These are phyloP conservation scores for Tympanopsis confertula DNA, from an alignment of 2,329 filamentous ascomycete genomes.

Conservation along the genomic window DNA sequence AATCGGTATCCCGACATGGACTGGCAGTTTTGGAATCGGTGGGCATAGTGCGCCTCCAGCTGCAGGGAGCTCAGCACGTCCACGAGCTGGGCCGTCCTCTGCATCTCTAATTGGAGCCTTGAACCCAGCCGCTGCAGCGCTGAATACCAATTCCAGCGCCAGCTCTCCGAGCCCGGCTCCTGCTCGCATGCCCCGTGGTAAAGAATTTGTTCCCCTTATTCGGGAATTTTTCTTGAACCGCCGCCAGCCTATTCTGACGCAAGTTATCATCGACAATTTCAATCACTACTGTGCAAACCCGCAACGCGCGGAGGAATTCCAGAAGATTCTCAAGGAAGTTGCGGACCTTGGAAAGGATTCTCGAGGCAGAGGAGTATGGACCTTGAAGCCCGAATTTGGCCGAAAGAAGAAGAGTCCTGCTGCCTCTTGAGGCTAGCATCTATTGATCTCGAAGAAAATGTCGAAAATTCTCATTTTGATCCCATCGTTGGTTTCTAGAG, in stretches of 20 bases:
- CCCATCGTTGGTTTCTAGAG: no score
- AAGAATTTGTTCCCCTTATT: constrained; percentile 62
- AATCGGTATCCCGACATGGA: constrained; percentile 87
- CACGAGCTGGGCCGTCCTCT: neutral
- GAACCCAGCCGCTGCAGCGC: neutral
- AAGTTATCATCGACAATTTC: constrained; percentile 84
- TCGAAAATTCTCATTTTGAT: no score
- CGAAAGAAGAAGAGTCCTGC: constrained; percentile 18
- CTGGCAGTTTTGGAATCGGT: constrained; percentile 68
- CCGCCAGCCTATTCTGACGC: constrained; percentile 67
- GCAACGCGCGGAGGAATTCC: constrained; percentile 67
- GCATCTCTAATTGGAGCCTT: no score
- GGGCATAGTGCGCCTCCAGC: constrained; percentile 41
- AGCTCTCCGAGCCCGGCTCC: neutral
- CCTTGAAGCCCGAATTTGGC: constrained; percentile 11
- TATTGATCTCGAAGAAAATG: no score
- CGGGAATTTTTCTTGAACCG: constrained; percentile 68
- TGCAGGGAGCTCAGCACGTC: constrained; percentile 33
- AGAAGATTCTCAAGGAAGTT: constrained; percentile 65
- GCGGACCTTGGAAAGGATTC: constrained; percentile 51
- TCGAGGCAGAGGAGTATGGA: constrained; percentile 15
- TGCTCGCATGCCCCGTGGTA: constrained; percentile 28
- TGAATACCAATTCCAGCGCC: neutral
- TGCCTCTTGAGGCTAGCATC: no score
- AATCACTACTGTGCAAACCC: constrained; percentile 64